phyloP scores from a whole-genome alignment of 257 asterid species.

The Nicotiana undulata region DNA sequence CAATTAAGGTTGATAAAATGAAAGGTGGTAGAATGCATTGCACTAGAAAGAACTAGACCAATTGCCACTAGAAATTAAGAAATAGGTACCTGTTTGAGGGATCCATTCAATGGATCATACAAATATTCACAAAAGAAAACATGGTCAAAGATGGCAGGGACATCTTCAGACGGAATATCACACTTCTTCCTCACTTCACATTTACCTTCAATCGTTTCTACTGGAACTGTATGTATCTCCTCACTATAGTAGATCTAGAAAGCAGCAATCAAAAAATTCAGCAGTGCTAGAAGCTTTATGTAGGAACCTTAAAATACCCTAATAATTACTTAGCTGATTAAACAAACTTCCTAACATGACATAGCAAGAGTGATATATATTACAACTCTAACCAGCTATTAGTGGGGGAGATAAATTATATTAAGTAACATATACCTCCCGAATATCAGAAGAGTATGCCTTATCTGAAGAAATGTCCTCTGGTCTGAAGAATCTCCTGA shows the following conservation, averaged over 20 bases:
- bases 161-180: conserved; percentile 63
- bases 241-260: conserved; percentile 78
- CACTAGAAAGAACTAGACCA: neutral
- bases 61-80: neutral
- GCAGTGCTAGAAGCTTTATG: conserved; percentile 5
- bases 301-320: neutral
- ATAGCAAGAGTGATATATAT: neutral
- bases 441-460: conserved; percentile 78
- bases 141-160: conserved; percentile 55
- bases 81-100: conserved; percentile 63
- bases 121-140: conserved; percentile 78
- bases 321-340: neutral
- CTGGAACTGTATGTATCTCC: conserved; percentile 51
- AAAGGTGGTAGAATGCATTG: neutral
- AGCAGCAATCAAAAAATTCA: conserved; percentile 16
- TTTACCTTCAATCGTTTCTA: conserved; percentile 62
- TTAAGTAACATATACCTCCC: conserved; percentile 52
- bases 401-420: neutral
- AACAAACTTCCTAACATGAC: neutral
- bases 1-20: conserved; percentile 5
- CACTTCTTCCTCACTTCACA: conserved; percentile 80
- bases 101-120: conserved; percentile 76
- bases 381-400: neutral
- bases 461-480: conserved; percentile 74
- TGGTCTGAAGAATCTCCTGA: conserved; percentile 79